Evolutionary conservation across 2,329 filamentous ascomycete species (phyloP), one percentile per base, ranked within the genome.

Genomic region (Fonsecaea monophora): DNA sequence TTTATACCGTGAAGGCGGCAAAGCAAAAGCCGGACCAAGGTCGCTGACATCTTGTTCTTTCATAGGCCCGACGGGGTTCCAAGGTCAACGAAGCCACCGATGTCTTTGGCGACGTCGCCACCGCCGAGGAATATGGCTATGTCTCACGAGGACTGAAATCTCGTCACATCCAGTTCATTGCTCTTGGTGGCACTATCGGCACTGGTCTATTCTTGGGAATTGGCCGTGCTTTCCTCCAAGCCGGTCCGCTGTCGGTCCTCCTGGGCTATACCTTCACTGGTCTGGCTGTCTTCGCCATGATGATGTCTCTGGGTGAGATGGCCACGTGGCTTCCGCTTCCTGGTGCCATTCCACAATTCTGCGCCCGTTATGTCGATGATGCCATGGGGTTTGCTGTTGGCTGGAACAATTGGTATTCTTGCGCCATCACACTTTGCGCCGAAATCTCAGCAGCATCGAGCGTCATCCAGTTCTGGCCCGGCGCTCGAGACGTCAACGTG

Each of bases 371-470:
- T 71, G 69, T 81, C 37, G 78, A 81, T 69, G 77, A 80, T 72
- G 78, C 78, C 34, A 75, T 82, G 21, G 81, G 80, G 38, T 82
- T 80, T 72, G 79, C 80, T 1, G 78, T 77, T 15, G 81, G 79
- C 1, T 83, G 81, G 81, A 81, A 82, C 60, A 82, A 81, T 68
- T 82, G 82, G 73, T 78, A 83, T 54, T 78, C 78, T 34, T 77
- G 80, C 67, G 78, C 79, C n/a, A 78, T 74, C 66, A 73, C 71
- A 1, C 65, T 73, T 18, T 79, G 77, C 72, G 80, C 86, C 63
- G 88, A 90, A 75, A 88, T 90, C 63, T 85, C 86, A 0, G 88
- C 88, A 15, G 86, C 86, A n/a, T 83, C 85, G 38, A 85, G 89
- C 2, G 78, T 90, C 37, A 87, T 90, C 68, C 79, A 87, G 71